Evolutionary conservation across 2,329 filamentous ascomycete genomes (phyloP), one percentile per base, ranked within the genome.

Genomic region (Ophiostoma novo-ulmi): DNA sequence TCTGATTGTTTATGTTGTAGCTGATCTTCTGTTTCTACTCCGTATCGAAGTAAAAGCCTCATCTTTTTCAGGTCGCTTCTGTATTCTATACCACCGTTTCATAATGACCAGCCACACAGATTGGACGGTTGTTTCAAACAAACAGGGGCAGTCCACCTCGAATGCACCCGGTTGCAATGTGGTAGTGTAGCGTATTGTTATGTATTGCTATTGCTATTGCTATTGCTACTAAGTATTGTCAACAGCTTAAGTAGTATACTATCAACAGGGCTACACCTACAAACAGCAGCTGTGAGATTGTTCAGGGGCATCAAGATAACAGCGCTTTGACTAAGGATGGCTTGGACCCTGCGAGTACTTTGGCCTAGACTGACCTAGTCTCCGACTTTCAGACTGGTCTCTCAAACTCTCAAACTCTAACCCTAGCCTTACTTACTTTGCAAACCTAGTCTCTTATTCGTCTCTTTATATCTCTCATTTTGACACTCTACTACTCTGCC

Each of bases 71-170:
- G 31, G 31, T 31, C 31, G 31, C 44, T 48, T 20, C 38, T 39
- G 38, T 39, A 48, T 7, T 39, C 38, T 22, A 26, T 31, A 58
- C 52, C 26, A 58, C 52, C 36, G 63, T 65, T 65, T 65, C 63
- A 65, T 38, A 65, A 22, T 36, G 63, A 10, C 63, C 36, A 39
- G 31, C 63, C 63, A 39, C 63, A 22, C 17, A 38, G 35, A 65
- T 65, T 65, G 63, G 63, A 65, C 20, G 31, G 63, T 65, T 65
- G 63, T 65, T 65, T 65, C 36, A 65, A 38, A 38, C 35, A 65
- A 39, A 38, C 63, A 65, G 20, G 63, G 63, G 26, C 7, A 65
- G 63, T 22, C 63, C 63, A 65, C 63, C 63, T 65, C 20, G 63
- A 38, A 8, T 65, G 63, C 63, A n/a, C 63, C 63, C 17, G 58